phyloP scores from a whole-genome alignment of 192 early-diverging fungal genomes.

The Phlyctochytrium arcticum region DNA sequence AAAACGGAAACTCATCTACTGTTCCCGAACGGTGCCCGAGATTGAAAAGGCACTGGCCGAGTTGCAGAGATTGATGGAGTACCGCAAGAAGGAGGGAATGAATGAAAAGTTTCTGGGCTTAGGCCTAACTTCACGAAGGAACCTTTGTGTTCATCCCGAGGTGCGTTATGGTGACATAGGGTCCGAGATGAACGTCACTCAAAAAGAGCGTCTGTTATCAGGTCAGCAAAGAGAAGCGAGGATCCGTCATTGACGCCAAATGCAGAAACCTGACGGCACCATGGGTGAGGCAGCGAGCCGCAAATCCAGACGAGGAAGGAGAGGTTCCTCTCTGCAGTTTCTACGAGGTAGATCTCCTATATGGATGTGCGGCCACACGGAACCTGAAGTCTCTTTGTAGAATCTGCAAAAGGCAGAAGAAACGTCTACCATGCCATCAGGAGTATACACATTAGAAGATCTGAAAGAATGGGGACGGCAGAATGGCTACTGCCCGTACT shows the following conservation, averaged over 20 bases:
- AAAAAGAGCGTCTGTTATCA: conserved; percentile 3
- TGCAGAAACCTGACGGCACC: conserved; percentile 91
- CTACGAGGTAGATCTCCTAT: conserved; percentile 63
- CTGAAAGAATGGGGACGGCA: conserved; percentile 73
- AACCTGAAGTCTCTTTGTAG: conserved; percentile 25
- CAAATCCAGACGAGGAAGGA: conserved; percentile 23
- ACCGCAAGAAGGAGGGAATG: conserved; percentile 63
- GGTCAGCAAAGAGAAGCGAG: conserved; percentile 83
- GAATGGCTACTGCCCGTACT: conserved; percentile 90
- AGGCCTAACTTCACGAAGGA: conserved; percentile 88
- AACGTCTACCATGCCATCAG: conserved; percentile 66
- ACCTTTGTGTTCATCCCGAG: conserved; percentile 89
- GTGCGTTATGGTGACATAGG: conserved; percentile 10
- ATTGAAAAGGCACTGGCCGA: conserved; percentile 99
- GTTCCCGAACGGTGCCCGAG: conserved; percentile 99
- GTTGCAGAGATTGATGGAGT: conserved; percentile 86
- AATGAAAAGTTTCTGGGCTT: conserved; percentile 83
- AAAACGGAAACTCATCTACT: conserved; percentile 96
- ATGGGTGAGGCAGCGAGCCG: conserved; percentile 80
- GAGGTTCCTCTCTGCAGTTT: conserved; percentile 68
- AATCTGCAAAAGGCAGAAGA: conserved; percentile 62
- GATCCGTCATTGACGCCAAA: conserved; percentile 80
- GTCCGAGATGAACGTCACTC: background rate
- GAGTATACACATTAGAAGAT: conserved; percentile 97
- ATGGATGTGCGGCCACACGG: background rate